A percentile compares a stretch with the other conserved stretches of the same genome.
These are phyloP conservation scores for Penicillium silybi DNA, from an alignment of 495 filamentous ascomycete species.

Conservation along the genomic window DNA sequence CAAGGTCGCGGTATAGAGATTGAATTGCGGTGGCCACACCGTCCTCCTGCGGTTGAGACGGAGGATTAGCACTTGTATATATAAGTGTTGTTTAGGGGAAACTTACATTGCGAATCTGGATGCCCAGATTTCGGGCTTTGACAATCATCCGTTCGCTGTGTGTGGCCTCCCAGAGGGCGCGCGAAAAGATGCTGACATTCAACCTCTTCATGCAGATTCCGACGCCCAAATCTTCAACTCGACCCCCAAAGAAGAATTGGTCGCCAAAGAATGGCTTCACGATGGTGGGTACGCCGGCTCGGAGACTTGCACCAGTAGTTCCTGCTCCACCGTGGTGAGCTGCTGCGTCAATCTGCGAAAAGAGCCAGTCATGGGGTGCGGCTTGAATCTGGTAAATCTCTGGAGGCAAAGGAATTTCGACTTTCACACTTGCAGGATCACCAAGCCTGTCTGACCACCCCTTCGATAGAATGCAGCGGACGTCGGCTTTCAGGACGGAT, in stretches of 20 bases:
- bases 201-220: constrained; percentile 86
- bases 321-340: constrained; percentile 94
- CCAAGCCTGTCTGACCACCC: constrained; percentile 96
- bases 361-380: constrained; percentile 96
- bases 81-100: background rate
- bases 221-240: constrained; percentile 89
- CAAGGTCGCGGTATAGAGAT: constrained; percentile 89
- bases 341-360: constrained; percentile 88
- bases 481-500: constrained; percentile 85
- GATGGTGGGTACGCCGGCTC: constrained; percentile 90
- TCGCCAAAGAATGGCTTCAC: constrained; percentile 97
- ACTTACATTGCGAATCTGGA: constrained; percentile 80
- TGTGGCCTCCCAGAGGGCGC: constrained; percentile 89
- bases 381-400: constrained; percentile 85
- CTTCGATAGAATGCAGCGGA: constrained; percentile 92
- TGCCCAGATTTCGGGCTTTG: constrained; percentile 76
- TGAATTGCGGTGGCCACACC: constrained; percentile 88
- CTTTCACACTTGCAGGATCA: constrained; percentile 51
- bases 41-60: constrained; percentile 58
- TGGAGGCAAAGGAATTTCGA: constrained; percentile 70
- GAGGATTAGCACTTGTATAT: background rate
- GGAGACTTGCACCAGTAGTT: constrained; percentile 89
- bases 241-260: constrained; percentile 89
- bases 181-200: constrained; percentile 74
- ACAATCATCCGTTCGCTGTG: constrained; percentile 83